Evolutionary conservation across 1,284 basidiomycete genomes (phyloP), one percentile per base, ranked within the genome.

Genomic region (Exobasidium cylindrosporum): DNA sequence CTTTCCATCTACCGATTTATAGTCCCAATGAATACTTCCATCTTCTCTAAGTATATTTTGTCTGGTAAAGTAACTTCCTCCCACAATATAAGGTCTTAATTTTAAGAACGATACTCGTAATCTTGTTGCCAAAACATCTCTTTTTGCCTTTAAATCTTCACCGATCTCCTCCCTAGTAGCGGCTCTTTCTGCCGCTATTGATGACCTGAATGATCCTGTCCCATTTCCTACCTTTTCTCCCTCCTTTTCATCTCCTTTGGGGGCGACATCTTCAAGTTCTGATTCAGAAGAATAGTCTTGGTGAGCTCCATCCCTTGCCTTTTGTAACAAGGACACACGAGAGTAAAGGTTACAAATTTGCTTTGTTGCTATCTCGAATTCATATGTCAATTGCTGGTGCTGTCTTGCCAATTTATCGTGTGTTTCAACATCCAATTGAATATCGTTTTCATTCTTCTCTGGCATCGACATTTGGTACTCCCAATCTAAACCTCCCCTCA

Each of bases 61-160:
- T 4, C 74, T 67, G 44, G 69, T 63, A 61, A 67, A 69, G 57
- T 66, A 67, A 57, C 67, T 64, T n/a, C 57, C 66, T 5, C 73
- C 74, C 10, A 72, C 60, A 26, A 73, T 65, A 53, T 74, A 75
- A 1, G 74, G 74, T 53, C 65, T 67, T 35, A 72, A 59, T 47
- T 66, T 66, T 30, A 77, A 59, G 69, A 71, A 77, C 11, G 71
- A 69, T 0, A 77, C 73, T 6, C 74, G 63, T 47, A 77, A 63
- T 24, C 67, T 66, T 26, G 73, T 77, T n/a, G 74, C 74, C 45
- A 72, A 23, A 7, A 77, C 70, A 30, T 75, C 73, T 7, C 74
- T 65, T 29, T 69, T 69, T 11, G 74, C 74, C 7, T 68, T 63
- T 50, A 74, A 53, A 46, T 61, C 61, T 14, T 64, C 63, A 1